Evolutionary conservation across 1,284 basidiomycete genomes (phyloP).

Genomic region (Apiotrichum porosum): DNA sequence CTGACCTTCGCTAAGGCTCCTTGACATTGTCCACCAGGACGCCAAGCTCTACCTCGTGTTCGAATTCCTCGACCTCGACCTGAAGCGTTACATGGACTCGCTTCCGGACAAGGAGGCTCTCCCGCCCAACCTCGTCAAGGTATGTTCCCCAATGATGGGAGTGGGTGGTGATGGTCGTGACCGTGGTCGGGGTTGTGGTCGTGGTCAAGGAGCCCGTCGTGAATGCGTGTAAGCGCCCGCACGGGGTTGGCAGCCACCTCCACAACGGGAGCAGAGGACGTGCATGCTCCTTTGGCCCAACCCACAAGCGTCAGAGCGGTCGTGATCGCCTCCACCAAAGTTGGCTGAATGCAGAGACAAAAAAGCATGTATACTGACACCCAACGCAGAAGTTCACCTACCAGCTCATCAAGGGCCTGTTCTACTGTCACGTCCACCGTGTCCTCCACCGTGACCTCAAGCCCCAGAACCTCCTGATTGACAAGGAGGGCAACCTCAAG

Average conservation of each 20-base stretch:
- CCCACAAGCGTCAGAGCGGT: too few species aligned
- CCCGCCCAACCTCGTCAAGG: constrained; percentile 82
- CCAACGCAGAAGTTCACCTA: constrained; percentile 54
- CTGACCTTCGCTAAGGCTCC: constrained; percentile 63
- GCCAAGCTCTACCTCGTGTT: constrained; percentile 98
- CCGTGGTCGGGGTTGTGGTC: too few species aligned
- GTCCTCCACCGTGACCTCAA: constrained; percentile 97
- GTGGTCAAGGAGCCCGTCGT: too few species aligned
- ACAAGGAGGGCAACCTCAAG: constrained; percentile 94
- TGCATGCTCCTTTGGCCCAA: too few species aligned
- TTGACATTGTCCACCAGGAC: constrained; percentile 98
- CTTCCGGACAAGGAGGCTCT: constrained; percentile 94
- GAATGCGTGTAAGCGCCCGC: too few species aligned
- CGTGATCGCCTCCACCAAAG: too few species aligned
- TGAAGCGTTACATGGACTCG: constrained; percentile 99
- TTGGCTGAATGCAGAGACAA: too few species aligned
- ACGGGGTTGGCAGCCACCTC: too few species aligned
- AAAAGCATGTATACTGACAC: too few species aligned
- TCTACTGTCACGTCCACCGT: constrained; percentile 98
- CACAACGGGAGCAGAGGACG: too few species aligned
- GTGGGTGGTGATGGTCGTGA: too few species aligned
- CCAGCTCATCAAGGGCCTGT: constrained; percentile 93
- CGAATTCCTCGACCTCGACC: constrained; percentile 96
- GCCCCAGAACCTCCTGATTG: constrained; percentile 96
- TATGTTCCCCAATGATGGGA: too few species aligned